Percentiles rank a stretch among this genome's conserved stretches.
Evolutionary conservation across 345 rosid species (phyloP).

Genomic region (Crucihimalaya himalaica): DNA sequence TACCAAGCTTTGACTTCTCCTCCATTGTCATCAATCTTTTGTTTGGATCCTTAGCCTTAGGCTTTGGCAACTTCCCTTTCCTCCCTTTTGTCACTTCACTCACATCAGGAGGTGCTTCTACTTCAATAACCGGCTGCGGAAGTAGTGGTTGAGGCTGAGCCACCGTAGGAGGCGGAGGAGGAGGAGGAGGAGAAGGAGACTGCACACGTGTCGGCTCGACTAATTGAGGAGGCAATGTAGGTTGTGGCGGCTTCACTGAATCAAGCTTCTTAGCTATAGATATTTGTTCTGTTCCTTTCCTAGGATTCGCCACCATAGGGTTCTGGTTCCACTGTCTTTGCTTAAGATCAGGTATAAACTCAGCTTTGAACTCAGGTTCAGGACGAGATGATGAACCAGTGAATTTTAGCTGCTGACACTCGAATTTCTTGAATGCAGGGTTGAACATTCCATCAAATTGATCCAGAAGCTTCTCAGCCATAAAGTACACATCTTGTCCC

Average conservation of each 20-base stretch:
- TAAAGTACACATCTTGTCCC: constrained; percentile 59
- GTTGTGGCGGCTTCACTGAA: constrained; percentile 25
- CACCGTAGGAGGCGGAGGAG: constrained; percentile 12
- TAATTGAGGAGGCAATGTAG: constrained; percentile 26
- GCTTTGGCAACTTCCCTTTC: constrained; percentile 65
- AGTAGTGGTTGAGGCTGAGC: constrained; percentile 42
- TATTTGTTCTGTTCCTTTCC: constrained; percentile 33
- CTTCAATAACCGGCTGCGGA: constrained; percentile 36
- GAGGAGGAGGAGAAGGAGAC: constrained; percentile 21
- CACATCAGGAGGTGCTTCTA: constrained; percentile 1
- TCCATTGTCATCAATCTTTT: constrained; percentile 72
- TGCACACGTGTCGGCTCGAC: constrained; percentile 2
- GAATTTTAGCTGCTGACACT: constrained; percentile 21
- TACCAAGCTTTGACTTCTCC: constrained; percentile 68
- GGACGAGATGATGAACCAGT: constrained; percentile 11
- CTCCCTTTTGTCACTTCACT: constrained; percentile 20
- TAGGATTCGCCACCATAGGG: background rate
- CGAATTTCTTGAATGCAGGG: constrained; percentile 45
- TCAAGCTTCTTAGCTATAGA: constrained; percentile 35
- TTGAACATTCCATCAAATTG: constrained; percentile 54
- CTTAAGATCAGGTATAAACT: constrained; percentile 30
- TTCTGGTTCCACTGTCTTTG: constrained; percentile 31
- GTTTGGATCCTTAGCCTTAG: constrained; percentile 80
- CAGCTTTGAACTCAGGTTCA: constrained; percentile 8
- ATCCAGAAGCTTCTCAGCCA: constrained; percentile 53